Conservation (phyloP, 345 rosid species). For the Nephelium lappaceum region DNA sequence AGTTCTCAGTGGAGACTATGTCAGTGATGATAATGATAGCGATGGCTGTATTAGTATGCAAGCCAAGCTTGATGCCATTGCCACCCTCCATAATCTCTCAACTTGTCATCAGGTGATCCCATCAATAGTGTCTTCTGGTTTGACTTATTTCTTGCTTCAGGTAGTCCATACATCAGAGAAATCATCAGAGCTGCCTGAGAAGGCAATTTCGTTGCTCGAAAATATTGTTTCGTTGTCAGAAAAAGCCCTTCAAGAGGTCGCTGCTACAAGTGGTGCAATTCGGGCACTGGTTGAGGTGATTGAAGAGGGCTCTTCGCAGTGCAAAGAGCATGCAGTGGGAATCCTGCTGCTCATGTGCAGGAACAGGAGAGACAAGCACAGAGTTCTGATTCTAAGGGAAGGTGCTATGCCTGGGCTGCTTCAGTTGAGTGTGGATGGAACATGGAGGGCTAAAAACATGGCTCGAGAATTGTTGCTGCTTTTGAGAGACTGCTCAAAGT, state of each 20-base stretch:
- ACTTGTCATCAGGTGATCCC: conserved; percentile 59
- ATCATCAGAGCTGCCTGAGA: conserved; percentile 52
- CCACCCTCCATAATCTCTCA: conserved; percentile 80
- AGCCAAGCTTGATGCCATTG: conserved; percentile 58
- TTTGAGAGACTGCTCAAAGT: conserved; percentile 52
- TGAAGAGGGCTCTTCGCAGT: conserved; percentile 69
- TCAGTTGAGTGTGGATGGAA: conserved; percentile 77
- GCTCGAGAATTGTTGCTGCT: conserved; percentile 67
- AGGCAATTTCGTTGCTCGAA: conserved; percentile 69
- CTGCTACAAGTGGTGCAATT: conserved; percentile 45
- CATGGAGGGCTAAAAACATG: conserved; percentile 57
- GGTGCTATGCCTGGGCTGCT: conserved; percentile 84
- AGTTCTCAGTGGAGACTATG: conserved; percentile 26
- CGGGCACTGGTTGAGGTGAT: conserved; percentile 67
- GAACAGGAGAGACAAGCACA: conserved; percentile 63
- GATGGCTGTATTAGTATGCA: conserved; percentile 34
- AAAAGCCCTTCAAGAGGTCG: conserved; percentile 37
- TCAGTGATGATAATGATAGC: background rate
- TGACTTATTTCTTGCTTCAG: conserved; percentile 52
- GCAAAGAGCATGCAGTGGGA: conserved; percentile 75
- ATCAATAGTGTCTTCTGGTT: conserved; percentile 53
- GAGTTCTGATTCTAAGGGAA: conserved; percentile 71
- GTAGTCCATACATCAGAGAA: conserved; percentile 43
- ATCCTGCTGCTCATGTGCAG: conserved; percentile 62
- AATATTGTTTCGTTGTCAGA: conserved; percentile 39